phyloP scores from a whole-genome alignment of 805 yeast genomes.

The Saccharomyces paradoxus region DNA sequence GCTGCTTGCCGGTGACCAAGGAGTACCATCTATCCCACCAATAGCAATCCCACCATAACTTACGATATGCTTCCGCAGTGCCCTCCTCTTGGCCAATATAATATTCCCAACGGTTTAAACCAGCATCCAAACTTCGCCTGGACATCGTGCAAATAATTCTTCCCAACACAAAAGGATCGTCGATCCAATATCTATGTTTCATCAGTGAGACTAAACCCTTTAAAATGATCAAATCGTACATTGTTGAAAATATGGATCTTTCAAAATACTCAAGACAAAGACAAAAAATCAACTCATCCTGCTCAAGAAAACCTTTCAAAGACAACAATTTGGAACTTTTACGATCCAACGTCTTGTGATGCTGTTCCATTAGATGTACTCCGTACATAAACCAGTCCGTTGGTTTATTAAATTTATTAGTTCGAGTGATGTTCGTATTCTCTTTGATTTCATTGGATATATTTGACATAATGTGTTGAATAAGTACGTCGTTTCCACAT shows the following conservation, averaged over 20 bases:
- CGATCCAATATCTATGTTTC: constrained; percentile 1
- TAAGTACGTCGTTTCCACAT: neutral
- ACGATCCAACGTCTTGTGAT: neutral
- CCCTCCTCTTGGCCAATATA: constrained; percentile 7
- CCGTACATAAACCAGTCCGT: too few species aligned
- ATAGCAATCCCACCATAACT: constrained; percentile 13
- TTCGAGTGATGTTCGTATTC: too few species aligned
- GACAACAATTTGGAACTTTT: neutral
- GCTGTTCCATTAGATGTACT: too few species aligned
- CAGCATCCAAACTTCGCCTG: neutral
- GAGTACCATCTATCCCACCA: constrained; percentile 18
- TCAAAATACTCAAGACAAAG: neutral
- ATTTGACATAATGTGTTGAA: neutral
- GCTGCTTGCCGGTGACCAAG: constrained; percentile 8
- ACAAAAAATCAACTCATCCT: neutral
- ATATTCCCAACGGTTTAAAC: constrained; percentile 14
- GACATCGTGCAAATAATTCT: constrained; percentile 1
- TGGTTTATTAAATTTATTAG: too few species aligned
- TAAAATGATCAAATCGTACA: neutral
- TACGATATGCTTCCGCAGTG: constrained; percentile 8
- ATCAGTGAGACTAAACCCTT: neutral
- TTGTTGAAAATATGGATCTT: constrained; percentile 3
- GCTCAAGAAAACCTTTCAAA: neutral
- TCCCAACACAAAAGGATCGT: constrained; percentile 2
- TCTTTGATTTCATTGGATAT: neutral